Base-by-base conservation (phyloP, 441 rosid species). In the Pelargonium cotyledonis region DNA sequence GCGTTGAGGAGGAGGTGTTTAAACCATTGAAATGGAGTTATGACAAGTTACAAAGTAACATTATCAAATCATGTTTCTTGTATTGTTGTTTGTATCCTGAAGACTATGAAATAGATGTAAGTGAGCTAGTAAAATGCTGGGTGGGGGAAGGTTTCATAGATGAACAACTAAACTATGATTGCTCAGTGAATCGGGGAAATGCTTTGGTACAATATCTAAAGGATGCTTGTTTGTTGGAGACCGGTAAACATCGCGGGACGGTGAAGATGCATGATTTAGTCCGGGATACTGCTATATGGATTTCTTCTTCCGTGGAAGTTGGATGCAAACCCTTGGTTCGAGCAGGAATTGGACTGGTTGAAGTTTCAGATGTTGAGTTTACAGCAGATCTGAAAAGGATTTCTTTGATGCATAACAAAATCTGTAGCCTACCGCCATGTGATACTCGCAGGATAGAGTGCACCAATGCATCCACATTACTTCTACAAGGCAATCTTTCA, bases 211-310 rank as follows among this genome's bases (percentile, higher is more conserved):
- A 82, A 72, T 73, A 38, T 44, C 72, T 80, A 67, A 80, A 78
- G 64, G 81, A 80, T 68, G 72, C 68, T 21, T 78, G 82, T 68
- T 74, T 82, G 43, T 66, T 80, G 41, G 82, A 78, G 70, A 72
- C 72, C 16, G 83, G 82, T 38, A 72, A 18, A 7, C 35, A 41
- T 38, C 62, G 65, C 16, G 80, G 65, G 16, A 73, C 77, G 6
- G 66, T 80, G n/a, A 82, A 80, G 65, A 76, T 82, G 83, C 82
- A 82, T 70, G 82, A 72, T 41, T 74, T 82, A 53, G 77, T 82
- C 15, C 78, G 83, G 0, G 85, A 82, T 63, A 76, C 78, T 67
- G 74, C 82, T n/a, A 74, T 82, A 55, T 78, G 82, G 80, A 58
- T 82, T 11, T 72, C 74, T 64, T 75, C 73, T 5, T 49, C 72